These are phyloP conservation scores for Bipolaris victoriae DNA, from an alignment of 2,329 filamentous ascomycete species.

Conservation along the genomic window DNA sequence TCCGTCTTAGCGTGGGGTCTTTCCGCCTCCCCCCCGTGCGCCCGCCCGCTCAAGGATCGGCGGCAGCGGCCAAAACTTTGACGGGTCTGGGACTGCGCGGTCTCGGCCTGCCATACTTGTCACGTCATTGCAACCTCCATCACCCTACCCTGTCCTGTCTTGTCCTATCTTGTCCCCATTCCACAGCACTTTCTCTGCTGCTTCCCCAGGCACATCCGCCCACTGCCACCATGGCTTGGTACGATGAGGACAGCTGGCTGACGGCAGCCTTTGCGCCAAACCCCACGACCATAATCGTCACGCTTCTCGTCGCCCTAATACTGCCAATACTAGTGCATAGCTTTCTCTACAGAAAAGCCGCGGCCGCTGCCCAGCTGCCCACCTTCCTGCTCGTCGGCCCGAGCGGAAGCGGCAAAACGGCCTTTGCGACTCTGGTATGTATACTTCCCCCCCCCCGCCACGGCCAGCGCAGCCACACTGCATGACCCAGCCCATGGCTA, in stretches of 20 bases:
- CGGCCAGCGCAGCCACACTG: background rate
- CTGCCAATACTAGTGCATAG: constrained; percentile 80
- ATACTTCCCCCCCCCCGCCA: constrained; percentile 15
- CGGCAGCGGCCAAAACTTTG: constrained; percentile 18
- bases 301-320: constrained; percentile 71
- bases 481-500: background rate
- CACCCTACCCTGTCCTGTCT: background rate
- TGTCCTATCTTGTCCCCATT: background rate
- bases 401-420: constrained; percentile 83
- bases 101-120: constrained; percentile 14
- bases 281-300: constrained; percentile 65
- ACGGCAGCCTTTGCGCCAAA: constrained; percentile 56
- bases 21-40: constrained; percentile 24
- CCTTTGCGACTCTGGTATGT: constrained; percentile 76
- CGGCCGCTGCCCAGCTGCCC: constrained; percentile 69
- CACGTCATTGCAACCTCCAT: constrained; percentile 27
- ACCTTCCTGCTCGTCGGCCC: constrained; percentile 83
- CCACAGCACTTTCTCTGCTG: background rate
- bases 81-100: constrained; percentile 10
- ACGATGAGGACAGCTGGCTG: constrained; percentile 52
- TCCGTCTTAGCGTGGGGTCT: constrained; percentile 19
- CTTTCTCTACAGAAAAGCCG: constrained; percentile 70
- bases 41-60: constrained; percentile 14
- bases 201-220: background rate
- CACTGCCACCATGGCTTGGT: constrained; percentile 40